Percentiles rank a stretch among this genome's conserved stretches.
Evolutionary conservation across 345 rosid genomes (phyloP).

Genomic region (Kernera saxatilis): DNA sequence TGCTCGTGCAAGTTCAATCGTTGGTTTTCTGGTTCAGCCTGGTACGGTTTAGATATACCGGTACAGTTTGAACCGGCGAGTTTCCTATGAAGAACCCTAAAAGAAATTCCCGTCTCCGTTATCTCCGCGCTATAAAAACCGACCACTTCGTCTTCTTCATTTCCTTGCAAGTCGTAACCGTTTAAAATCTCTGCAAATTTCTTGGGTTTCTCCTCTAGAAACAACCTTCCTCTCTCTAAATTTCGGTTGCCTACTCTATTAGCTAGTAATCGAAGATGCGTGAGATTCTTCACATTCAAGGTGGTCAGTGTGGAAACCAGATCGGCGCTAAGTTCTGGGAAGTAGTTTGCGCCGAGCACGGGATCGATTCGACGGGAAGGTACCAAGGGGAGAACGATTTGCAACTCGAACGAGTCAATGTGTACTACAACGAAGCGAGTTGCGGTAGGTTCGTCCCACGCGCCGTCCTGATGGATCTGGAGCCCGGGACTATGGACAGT

Average conservation of each 20-base stretch:
- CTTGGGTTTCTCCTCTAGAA: background rate
- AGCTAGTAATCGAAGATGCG: slow-evolving; percentile 42
- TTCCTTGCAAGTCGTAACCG: slow-evolving; percentile 2
- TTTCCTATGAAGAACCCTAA: background rate
- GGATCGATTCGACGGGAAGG: slow-evolving; percentile 61
- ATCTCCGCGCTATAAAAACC: slow-evolving; percentile 19
- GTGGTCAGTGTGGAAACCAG: slow-evolving; percentile 80
- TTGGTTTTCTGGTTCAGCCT: background rate
- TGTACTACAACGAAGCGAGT: slow-evolving; percentile 73
- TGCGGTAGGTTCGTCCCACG: slow-evolving; percentile 70
- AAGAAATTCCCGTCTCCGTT: slow-evolving; percentile 25
- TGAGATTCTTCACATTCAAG: slow-evolving; percentile 72
- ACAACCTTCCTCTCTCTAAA: background rate
- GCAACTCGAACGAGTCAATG: slow-evolving; percentile 73
- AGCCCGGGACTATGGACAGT: slow-evolving; percentile 80
- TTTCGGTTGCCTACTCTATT: background rate
- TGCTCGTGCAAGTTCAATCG: background rate
- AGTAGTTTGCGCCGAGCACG: slow-evolving; percentile 51
- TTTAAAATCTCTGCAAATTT: background rate
- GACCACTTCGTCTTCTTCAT: slow-evolving; percentile 22
- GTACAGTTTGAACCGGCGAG: slow-evolving; percentile 14
- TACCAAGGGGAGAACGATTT: slow-evolving; percentile 55
- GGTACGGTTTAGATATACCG: background rate
- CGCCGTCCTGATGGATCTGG: slow-evolving; percentile 73
- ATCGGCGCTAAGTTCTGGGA: slow-evolving; percentile 55